These are phyloP conservation scores for Chimonanthus praecox DNA, from an alignment of 164 flowering plant genomes.

Conservation along the genomic window DNA sequence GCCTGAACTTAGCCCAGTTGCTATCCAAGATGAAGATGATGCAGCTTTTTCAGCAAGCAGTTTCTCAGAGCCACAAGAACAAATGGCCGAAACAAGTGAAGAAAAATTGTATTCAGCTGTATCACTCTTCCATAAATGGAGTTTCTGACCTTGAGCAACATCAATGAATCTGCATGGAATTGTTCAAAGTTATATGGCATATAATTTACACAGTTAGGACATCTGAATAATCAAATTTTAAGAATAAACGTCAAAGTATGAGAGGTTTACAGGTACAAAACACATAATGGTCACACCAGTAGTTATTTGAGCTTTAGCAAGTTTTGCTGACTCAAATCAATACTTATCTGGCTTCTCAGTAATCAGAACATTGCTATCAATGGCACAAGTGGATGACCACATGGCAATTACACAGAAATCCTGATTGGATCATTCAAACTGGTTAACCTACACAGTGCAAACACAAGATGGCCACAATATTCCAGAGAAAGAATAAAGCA, in stretches of 20 bases:
- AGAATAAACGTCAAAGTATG: background rate
- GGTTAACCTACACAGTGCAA: too few relatives aligned
- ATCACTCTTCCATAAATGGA: constrained; percentile 90
- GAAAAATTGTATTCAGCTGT: constrained; percentile 52
- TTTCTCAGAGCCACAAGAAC: constrained; percentile 68
- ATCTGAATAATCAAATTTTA: background rate
- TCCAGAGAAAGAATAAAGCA: too few relatives aligned
- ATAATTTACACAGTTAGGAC: background rate
- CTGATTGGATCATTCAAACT: too few relatives aligned
- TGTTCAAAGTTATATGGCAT: constrained; percentile 1
- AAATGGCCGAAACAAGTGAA: constrained; percentile 80
- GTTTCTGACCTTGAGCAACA: constrained; percentile 61
- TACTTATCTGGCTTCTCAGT: too few relatives aligned
- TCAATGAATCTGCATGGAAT: constrained; percentile 67
- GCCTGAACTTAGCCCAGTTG: constrained; percentile 84
- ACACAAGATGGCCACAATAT: too few relatives aligned
- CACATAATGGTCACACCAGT: background rate
- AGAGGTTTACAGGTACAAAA: background rate
- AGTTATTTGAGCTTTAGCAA: too few relatives aligned
- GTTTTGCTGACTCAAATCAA: too few relatives aligned
- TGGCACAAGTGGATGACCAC: too few relatives aligned
- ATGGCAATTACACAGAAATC: too few relatives aligned
- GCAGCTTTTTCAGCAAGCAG: constrained; percentile 28
- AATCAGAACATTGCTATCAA: too few relatives aligned
- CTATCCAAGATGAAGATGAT: constrained; percentile 67